These are phyloP conservation scores for Sporothrix protearum DNA, from an alignment of 2,329 filamentous ascomycete genomes.

Conservation along the genomic window DNA sequence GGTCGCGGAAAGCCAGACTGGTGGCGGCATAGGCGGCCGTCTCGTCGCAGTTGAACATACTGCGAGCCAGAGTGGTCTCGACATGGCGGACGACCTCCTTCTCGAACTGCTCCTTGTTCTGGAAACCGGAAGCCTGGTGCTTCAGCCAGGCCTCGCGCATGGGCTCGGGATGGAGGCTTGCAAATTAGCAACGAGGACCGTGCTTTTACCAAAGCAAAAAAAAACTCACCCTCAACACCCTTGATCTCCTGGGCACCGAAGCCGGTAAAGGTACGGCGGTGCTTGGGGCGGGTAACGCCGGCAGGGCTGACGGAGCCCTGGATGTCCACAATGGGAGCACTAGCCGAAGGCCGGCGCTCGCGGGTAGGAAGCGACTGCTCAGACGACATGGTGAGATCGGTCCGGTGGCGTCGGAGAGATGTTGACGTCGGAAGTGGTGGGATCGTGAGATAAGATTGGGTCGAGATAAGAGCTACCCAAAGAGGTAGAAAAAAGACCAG, in stretches of 20 bases:
- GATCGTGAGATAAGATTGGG: slow-evolving; percentile 5
- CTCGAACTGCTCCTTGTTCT: slow-evolving; percentile 77
- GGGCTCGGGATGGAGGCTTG: slow-evolving; percentile 71
- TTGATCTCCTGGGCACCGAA: slow-evolving; percentile 91
- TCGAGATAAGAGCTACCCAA: slow-evolving; percentile 16
- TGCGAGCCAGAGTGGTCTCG: slow-evolving; percentile 91
- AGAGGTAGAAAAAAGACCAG: neutral
- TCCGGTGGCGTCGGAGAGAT: neutral
- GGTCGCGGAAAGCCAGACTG: slow-evolving; percentile 86
- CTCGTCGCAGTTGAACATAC: slow-evolving; percentile 98
- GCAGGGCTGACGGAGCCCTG: slow-evolving; percentile 80
- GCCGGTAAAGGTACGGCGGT: slow-evolving; percentile 94
- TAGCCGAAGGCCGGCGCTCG: slow-evolving; percentile 76
- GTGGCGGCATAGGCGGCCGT: slow-evolving; percentile 87
- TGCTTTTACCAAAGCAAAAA: neutral
- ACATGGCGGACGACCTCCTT: slow-evolving; percentile 87
- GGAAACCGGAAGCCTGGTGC: slow-evolving; percentile 64
- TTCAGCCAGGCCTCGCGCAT: slow-evolving; percentile 76
- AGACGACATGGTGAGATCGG: slow-evolving; percentile 21
- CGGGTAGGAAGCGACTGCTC: slow-evolving; percentile 47
- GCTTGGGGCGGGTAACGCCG: slow-evolving; percentile 84
- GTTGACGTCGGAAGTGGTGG: neutral
- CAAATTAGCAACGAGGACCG: neutral
- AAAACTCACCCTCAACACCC: slow-evolving; percentile 71
- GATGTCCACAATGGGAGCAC: slow-evolving; percentile 81